Evolutionary conservation across 2,329 filamentous ascomycete genomes (phyloP).

Genomic region (Aspergillus awamori): DNA sequence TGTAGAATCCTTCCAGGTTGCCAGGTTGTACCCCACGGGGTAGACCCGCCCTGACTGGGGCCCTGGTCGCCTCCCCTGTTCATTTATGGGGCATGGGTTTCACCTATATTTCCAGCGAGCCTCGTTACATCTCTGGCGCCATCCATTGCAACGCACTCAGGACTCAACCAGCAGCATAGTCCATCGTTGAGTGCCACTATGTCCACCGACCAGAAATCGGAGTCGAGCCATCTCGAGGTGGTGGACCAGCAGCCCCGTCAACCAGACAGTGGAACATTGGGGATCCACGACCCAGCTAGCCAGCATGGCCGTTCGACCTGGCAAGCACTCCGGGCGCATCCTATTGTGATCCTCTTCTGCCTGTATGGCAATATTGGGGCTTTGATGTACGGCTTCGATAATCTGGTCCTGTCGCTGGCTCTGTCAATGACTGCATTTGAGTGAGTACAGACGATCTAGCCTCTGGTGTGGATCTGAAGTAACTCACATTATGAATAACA

Average conservation of each 20-base stretch:
- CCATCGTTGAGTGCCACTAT: not conserved
- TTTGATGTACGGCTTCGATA: slow-evolving; percentile 13
- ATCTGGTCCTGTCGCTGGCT: not conserved
- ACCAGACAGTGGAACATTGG: not conserved
- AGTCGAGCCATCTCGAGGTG: not conserved
- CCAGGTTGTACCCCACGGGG: too few relatives aligned
- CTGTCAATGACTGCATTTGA: slow-evolving; percentile 10
- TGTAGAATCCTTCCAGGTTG: too few relatives aligned
- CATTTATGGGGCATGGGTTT: too few relatives aligned
- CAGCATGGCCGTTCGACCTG: not conserved
- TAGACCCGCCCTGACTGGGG: too few relatives aligned
- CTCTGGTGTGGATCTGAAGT: not conserved
- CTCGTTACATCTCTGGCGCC: too few relatives aligned
- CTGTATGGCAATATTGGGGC: slow-evolving; percentile 3
- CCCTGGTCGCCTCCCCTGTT: too few relatives aligned
- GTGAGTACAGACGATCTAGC: not conserved
- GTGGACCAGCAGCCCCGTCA: not conserved
- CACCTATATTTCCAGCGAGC: too few relatives aligned
- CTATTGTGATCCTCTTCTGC: not conserved
- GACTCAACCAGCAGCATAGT: too few relatives aligned
- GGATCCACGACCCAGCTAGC: not conserved
- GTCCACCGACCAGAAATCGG: not conserved
- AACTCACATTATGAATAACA: not conserved
- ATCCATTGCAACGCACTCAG: too few relatives aligned
- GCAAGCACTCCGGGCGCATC: not conserved